Percentiles rank a stretch among this genome's conserved stretches.
Conservation (phyloP, 306 rosid genomes). For the Medicago truncatula region MtrunA17r5.0-ANR NC_053043.1:6177001-6177500, state of each 20-base stretch:
- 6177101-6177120: too few species aligned
- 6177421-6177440: not conserved
- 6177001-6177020: too few species aligned
- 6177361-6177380: not conserved
- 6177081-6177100: too few species aligned
- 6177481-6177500: constrained; percentile 7
- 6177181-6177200: not conserved
- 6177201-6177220: not conserved
- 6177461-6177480: constrained; percentile 25
- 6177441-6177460: not conserved
- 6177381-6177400: not conserved
- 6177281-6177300: not conserved
- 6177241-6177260: not conserved
- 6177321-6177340: not conserved
- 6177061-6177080: too few species aligned
- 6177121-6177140: too few species aligned
- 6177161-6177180: not conserved
- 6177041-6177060: too few species aligned
- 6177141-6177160: not conserved
- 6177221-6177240: constrained; percentile 1
- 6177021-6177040: too few species aligned
- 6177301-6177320: not conserved
- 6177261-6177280: not conserved
- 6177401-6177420: not conserved
- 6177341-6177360: not conserved